Evolutionary conservation across 2,329 filamentous ascomycete genomes (phyloP).

Genomic region (Cladosporium phlei): DNA sequence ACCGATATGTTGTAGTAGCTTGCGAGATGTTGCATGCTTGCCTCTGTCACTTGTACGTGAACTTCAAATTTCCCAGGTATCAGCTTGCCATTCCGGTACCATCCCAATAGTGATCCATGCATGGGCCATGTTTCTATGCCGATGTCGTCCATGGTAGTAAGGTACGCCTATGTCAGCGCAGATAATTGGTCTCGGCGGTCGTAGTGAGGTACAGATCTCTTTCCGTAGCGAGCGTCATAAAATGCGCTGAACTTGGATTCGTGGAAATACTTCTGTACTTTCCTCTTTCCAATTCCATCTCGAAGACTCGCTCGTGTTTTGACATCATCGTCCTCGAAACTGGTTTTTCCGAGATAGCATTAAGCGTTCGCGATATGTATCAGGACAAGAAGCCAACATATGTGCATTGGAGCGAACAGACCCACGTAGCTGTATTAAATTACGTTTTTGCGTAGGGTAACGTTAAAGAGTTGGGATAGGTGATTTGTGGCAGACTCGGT

Average conservation of each 20-base stretch:
- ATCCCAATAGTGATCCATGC: conserved; percentile 57
- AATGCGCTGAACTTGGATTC: neutral
- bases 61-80: conserved; percentile 60
- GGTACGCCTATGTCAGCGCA: neutral
- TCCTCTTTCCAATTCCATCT: no score
- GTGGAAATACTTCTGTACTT: neutral
- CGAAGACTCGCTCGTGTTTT: no score
- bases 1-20: conserved; percentile 60
- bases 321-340: no score
- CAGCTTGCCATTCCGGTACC: conserved; percentile 60
- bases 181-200: neutral
- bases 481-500: no score
- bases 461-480: no score
- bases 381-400: no score
- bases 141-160: conserved; percentile 36
- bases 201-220: neutral
- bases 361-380: no score
- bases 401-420: no score
- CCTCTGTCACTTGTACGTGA: conserved; percentile 56
- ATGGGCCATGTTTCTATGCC: conserved; percentile 59
- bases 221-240: neutral
- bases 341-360: no score
- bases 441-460: no score
- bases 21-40: conserved; percentile 51
- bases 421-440: no score